Percentiles rank a stretch among this genome's conserved stretches.
These are phyloP conservation scores for Stagonosporopsis rhizophila DNA, from an alignment of 2,329 filamentous ascomycete species.

Conservation along the genomic window DNA sequence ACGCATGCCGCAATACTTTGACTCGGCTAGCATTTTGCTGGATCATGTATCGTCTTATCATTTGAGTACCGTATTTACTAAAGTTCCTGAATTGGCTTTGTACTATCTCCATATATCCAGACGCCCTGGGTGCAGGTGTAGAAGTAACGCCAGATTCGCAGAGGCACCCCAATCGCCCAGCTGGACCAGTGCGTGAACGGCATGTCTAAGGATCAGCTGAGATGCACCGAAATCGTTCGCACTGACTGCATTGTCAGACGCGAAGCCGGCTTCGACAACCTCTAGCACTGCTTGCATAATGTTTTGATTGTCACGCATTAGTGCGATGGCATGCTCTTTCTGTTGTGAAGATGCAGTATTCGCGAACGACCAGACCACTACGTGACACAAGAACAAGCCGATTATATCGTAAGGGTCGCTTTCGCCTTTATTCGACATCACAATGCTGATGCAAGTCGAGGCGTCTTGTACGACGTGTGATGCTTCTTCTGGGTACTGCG, in stretches of 20 bases:
- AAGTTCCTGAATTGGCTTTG: neutral
- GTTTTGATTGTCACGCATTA: neutral
- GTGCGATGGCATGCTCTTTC: neutral
- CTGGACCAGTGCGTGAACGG: constrained; percentile 12
- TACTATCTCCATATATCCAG: neutral
- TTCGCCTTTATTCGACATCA: constrained; percentile 1
- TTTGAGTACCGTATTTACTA: neutral
- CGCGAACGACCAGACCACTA: constrained; percentile 13
- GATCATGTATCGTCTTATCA: neutral
- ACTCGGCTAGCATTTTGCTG: neutral
- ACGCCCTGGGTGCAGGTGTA: constrained; percentile 1
- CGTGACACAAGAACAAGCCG: constrained; percentile 9
- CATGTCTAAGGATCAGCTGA: constrained; percentile 13
- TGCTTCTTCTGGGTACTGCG: neutral
- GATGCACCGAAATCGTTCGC: neutral
- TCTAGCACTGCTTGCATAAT: neutral
- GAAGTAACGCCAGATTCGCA: constrained; percentile 7
- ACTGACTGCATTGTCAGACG: no score
- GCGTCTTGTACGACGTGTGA: constrained; percentile 1
- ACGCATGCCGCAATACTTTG: neutral
- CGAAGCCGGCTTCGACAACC: constrained; percentile 6
- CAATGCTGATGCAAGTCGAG: constrained; percentile 6
- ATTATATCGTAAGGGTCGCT: constrained; percentile 11
- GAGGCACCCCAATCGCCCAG: constrained; percentile 15
- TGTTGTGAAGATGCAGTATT: neutral